Percentiles rank a stretch among this genome's conserved stretches.
Evolutionary conservation across 108 stramenopile species (phyloP).

Genomic region (Chaetoceros tenuissimus): DNA sequence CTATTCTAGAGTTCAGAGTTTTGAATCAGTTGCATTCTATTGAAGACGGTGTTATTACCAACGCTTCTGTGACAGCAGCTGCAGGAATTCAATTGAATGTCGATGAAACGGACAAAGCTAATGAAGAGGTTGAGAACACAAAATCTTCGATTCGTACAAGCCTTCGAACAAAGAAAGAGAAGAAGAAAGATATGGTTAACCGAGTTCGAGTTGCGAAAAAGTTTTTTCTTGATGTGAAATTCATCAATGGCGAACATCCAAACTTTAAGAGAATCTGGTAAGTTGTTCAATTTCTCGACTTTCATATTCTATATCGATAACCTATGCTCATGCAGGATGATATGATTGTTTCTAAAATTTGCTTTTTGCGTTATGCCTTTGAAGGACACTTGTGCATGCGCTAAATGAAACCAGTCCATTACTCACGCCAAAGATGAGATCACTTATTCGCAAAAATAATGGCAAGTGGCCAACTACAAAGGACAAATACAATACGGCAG

Average conservation of each 20-base stretch:
- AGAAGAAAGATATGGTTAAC: conserved; percentile 9
- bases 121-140: conserved; percentile 12
- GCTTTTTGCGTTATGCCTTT: too few species aligned
- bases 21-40: conserved; percentile 34
- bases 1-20: conserved; percentile 64
- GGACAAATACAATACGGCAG: conserved; percentile 17
- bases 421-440: conserved; percentile 21
- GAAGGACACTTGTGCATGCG: conserved; percentile 55
- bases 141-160: not conserved
- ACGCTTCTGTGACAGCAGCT: conserved; percentile 22
- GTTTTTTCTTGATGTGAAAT: not conserved
- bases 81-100: conserved; percentile 4
- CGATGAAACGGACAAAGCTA: conserved; percentile 7
- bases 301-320: too few species aligned
- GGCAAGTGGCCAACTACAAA: conserved; percentile 23
- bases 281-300: too few species aligned
- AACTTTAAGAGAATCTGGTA: not conserved
- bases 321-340: too few species aligned
- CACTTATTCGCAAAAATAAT: conserved; percentile 14
- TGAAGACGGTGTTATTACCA: conserved; percentile 49
- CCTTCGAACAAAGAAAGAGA: conserved; percentile 3
- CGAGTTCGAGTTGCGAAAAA: not conserved
- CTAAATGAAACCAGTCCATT: conserved; percentile 56
- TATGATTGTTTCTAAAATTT: too few species aligned
- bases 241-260: not conserved